A percentile compares a stretch with the other conserved stretches of the same genome.
Conservation (phyloP, 129 eudicot genomes). For the Cynara cardunculus region DNA sequence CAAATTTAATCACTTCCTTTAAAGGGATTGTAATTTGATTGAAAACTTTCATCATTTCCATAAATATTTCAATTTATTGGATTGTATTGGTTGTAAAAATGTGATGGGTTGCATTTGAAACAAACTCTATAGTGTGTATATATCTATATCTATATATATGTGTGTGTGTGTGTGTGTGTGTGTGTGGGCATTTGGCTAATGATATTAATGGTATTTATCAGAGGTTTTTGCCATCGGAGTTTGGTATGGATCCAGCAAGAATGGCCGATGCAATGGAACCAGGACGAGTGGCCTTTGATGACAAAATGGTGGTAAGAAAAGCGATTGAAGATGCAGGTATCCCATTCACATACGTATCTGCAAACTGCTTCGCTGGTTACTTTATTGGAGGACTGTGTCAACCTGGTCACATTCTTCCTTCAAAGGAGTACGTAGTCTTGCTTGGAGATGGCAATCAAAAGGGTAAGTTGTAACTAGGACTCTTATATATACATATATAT, state of each 20-base stretch:
- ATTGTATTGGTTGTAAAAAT: no score
- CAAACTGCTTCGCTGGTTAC: constrained; percentile 47
- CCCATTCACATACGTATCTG: constrained; percentile 44
- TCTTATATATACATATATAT: no score
- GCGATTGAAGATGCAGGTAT: constrained; percentile 48
- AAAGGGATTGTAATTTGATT: no score
- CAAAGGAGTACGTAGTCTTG: constrained; percentile 37
- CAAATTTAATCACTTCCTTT: no score
- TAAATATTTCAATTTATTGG: no score
- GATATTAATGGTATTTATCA: not conserved
- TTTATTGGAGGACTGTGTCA: constrained; percentile 54
- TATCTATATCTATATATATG: no score
- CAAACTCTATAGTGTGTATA: no score
- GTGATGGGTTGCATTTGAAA: no score
- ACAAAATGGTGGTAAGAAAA: constrained; percentile 43
- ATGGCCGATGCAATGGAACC: constrained; percentile 47
- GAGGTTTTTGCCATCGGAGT: constrained; percentile 54
- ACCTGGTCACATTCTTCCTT: constrained; percentile 47
- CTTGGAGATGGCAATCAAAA: constrained; percentile 53
- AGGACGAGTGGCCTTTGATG: constrained; percentile 47
- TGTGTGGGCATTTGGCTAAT: no score
- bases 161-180: no score
- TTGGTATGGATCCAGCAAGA: constrained; percentile 46
- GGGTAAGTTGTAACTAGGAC: no score
- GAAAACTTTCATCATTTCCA: no score